phyloP scores from a whole-genome alignment of 1,284 basidiomycete genomes.

The Ceraceosorus guamensis region DNA sequence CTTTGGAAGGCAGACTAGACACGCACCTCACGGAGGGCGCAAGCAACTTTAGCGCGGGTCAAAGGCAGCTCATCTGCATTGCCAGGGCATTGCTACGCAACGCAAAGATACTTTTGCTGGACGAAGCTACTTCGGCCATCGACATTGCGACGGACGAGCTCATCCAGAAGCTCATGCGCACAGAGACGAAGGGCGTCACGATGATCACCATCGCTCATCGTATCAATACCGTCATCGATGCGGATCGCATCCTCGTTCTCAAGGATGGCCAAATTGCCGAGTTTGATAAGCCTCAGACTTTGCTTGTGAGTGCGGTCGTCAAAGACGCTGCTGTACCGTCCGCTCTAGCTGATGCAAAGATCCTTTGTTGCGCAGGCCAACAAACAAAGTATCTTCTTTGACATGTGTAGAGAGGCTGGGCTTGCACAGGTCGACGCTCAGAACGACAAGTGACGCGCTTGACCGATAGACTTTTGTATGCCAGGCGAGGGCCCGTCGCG shows the following conservation, averaged over 20 bases:
- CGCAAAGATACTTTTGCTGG: conserved; percentile 78
- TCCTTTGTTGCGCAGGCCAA: no score
- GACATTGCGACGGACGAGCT: conserved; percentile 82
- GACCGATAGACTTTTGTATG: no score
- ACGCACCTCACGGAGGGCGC: conserved; percentile 73
- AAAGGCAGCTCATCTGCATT: conserved; percentile 55
- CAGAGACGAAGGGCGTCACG: conserved; percentile 50
- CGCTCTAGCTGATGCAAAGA: no score
- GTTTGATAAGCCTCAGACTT: conserved; percentile 62
- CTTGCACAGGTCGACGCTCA: no score
- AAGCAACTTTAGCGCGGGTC: conserved; percentile 69
- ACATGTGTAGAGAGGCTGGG: no score
- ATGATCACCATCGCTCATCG: conserved; percentile 62
- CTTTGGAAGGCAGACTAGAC: conserved; percentile 66
- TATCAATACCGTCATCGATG: conserved; percentile 83
- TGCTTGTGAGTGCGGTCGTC: no score
- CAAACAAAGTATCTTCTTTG: no score
- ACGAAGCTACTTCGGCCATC: conserved; percentile 64
- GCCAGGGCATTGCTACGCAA: conserved; percentile 43
- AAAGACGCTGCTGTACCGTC: no score
- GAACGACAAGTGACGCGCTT: no score
- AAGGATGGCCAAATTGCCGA: conserved; percentile 68
- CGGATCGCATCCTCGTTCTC: conserved; percentile 74
- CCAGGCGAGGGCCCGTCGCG: no score
- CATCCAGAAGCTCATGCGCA: conserved; percentile 69